Percentiles rank a stretch among this genome's conserved stretches.
phyloP scores from a whole-genome alignment of 2,329 filamentous ascomycete genomes.

The Xylaria digitata region DNA sequence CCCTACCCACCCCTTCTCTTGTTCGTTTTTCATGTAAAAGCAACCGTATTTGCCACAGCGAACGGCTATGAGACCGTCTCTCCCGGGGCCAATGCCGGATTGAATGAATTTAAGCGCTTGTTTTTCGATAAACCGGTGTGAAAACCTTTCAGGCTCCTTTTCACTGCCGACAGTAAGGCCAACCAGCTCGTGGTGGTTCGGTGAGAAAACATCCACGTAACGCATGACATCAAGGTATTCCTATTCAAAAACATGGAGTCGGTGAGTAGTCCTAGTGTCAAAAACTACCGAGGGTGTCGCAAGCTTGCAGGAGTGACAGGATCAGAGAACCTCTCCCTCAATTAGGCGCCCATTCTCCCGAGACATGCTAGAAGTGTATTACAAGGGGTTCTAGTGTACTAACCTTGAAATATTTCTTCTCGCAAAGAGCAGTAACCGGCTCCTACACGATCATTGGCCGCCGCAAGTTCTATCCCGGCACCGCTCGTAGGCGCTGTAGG shows the following conservation, averaged over 20 bases:
- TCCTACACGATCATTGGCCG: conserved; percentile 24
- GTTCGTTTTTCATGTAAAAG: not conserved
- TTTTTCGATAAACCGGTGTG: not conserved
- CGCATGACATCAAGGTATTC: rapidly evolving
- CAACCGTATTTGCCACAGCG: conserved; percentile 21
- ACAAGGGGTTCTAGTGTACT: too few species aligned
- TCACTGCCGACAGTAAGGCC: not conserved
- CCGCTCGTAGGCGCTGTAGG: not conserved
- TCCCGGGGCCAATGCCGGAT: not conserved
- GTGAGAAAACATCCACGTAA: conserved; percentile 12
- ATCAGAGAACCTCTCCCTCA: too few species aligned
- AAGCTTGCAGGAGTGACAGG: too few species aligned
- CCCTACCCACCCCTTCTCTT: conserved; percentile 3
- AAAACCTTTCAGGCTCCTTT: too few species aligned
- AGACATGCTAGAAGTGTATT: too few species aligned
- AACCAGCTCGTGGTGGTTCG: conserved; percentile 3
- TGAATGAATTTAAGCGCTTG: not conserved
- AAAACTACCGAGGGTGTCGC: too few species aligned
- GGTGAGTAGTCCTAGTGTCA: too few species aligned
- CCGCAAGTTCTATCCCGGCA: not conserved
- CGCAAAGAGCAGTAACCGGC: not conserved
- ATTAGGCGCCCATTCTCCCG: too few species aligned
- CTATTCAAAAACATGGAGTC: too few species aligned
- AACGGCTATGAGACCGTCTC: conserved; percentile 13
- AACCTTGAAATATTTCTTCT: not conserved